A percentile compares a stretch with the other conserved stretches of the same genome.
Conservation (phyloP, 2,329 filamentous ascomycete genomes). For the Monosporascus sp. region DNA sequence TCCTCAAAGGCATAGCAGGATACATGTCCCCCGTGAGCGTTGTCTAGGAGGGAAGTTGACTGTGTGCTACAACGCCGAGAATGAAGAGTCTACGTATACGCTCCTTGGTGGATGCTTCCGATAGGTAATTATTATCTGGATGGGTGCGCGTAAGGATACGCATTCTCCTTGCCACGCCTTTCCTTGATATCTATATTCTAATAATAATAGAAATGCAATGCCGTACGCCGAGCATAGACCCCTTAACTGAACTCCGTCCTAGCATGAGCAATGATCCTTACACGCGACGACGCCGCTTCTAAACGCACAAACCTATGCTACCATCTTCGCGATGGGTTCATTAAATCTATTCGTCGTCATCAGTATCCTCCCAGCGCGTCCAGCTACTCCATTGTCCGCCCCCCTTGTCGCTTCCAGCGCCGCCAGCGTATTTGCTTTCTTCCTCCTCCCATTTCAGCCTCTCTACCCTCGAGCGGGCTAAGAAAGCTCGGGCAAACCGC, state of each 20-base stretch:
- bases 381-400: slow-evolving; percentile 25
- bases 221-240: neutral
- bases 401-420: slow-evolving; percentile 48
- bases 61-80: too few species aligned
- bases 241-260: neutral
- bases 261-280: neutral
- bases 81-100: too few species aligned
- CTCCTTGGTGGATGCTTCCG: too few species aligned
- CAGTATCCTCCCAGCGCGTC: slow-evolving; percentile 31
- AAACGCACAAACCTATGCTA: neutral
- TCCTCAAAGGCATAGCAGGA: too few species aligned
- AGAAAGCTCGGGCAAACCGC: slow-evolving; percentile 66
- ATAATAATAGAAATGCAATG: neutral
- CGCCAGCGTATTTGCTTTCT: slow-evolving; percentile 59
- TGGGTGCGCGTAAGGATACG: neutral
- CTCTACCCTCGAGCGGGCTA: slow-evolving; percentile 59
- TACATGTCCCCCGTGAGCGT: too few species aligned
- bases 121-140: neutral
- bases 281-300: neutral
- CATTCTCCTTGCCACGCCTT: too few species aligned
- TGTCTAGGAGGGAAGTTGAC: too few species aligned
- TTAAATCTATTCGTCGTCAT: slow-evolving; percentile 4
- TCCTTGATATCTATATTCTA: too few species aligned
- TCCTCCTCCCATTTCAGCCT: slow-evolving; percentile 64
- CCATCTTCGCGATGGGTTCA: neutral